These are phyloP conservation scores for Gleditsia sinensis DNA, from an alignment of 306 rosid species.

Conservation along the genomic window DNA sequence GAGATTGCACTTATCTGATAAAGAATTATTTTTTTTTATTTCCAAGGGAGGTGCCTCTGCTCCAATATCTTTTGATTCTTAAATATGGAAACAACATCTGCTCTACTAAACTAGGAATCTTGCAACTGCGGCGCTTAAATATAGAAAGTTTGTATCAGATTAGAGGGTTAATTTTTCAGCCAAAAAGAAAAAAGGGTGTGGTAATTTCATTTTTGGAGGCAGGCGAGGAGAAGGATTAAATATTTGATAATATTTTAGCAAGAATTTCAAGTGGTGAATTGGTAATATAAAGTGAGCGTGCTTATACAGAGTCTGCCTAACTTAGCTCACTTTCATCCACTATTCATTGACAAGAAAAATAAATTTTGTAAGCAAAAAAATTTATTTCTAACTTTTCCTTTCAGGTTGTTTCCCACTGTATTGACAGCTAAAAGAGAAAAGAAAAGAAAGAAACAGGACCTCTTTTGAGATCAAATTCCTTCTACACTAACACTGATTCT, in stretches of 20 bases:
- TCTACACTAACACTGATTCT: slow-evolving; percentile 42
- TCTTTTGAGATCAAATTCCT: slow-evolving; percentile 52
- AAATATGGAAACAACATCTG: neutral
- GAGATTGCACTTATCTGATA: slow-evolving; percentile 12
- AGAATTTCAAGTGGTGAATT: slow-evolving; percentile 25
- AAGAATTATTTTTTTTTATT: slow-evolving; percentile 28
- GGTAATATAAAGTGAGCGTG: slow-evolving; percentile 29
- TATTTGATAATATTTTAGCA: slow-evolving; percentile 4
- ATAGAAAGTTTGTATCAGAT: neutral
- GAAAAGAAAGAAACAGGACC: slow-evolving; percentile 31
- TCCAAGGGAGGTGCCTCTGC: neutral
- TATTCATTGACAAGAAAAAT: slow-evolving; percentile 52
- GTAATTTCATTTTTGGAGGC: neutral
- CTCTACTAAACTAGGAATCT: neutral
- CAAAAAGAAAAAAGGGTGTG: neutral
- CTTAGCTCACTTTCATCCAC: slow-evolving; percentile 39
- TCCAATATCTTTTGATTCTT: neutral
- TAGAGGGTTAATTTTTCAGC: neutral
- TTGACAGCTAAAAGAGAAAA: slow-evolving; percentile 47
- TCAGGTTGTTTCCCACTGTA: slow-evolving; percentile 63
- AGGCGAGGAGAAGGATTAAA: neutral
- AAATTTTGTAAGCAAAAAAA: slow-evolving; percentile 41
- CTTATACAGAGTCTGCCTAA: slow-evolving; percentile 43
- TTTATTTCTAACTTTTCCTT: slow-evolving; percentile 46
- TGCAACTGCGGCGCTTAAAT: neutral